Evolutionary conservation across 805 yeast species (phyloP).

Genomic region (Ogataea pini): DNA sequence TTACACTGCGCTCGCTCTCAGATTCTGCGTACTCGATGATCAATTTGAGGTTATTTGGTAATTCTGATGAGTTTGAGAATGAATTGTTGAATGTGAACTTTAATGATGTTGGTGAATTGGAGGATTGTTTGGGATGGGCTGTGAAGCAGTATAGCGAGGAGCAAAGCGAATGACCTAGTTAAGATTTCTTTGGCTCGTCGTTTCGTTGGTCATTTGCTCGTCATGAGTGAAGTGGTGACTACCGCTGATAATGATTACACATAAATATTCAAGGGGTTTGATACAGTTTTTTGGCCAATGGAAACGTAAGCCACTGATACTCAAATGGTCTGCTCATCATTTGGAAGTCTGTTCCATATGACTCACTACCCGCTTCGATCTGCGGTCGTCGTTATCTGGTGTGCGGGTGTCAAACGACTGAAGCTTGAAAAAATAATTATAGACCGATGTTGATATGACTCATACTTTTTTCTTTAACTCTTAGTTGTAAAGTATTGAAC

Average conservation of each 20-base stretch:
- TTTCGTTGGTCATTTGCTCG: not conserved
- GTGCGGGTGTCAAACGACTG: constrained; percentile 52
- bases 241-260: no score
- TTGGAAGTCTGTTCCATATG: no score
- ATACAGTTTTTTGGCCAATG: not conserved
- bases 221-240: no score
- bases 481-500: no score
- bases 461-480: no score
- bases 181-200: no score
- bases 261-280: no score
- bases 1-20: constrained; percentile 15
- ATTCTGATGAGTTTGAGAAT: constrained; percentile 30
- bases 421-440: constrained; percentile 37
- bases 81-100: constrained; percentile 46
- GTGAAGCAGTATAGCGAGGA: constrained; percentile 29
- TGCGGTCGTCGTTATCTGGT: constrained; percentile 45
- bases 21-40: constrained; percentile 22
- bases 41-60: constrained; percentile 12
- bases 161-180: not conserved
- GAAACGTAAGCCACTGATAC: no score
- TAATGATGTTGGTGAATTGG: constrained; percentile 52
- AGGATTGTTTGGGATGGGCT: constrained; percentile 60
- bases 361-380: no score
- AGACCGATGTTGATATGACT: no score
- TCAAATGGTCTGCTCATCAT: no score